Percentiles rank a stretch among this genome's conserved stretches.
Conservation (phyloP, 768 basidiomycete species). For the Coprinellus aureogranulatus region DNA sequence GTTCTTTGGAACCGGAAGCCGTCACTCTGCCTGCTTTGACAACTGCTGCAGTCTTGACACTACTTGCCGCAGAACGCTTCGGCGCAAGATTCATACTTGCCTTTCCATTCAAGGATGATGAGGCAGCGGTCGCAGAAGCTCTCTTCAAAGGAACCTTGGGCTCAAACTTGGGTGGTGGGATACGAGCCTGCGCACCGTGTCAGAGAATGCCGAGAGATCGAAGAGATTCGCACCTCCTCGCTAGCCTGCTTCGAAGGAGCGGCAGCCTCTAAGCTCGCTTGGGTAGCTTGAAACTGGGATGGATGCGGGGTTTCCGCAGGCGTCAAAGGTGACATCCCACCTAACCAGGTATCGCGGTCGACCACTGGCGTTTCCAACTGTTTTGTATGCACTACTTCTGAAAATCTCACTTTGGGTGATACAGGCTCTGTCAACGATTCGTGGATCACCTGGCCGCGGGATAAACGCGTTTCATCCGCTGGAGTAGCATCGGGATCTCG, state of each 20-base stretch:
- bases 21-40: too few relatives aligned
- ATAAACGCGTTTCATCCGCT: too few relatives aligned
- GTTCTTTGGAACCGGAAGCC: too few relatives aligned
- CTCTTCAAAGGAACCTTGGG: too few relatives aligned
- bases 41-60: too few relatives aligned
- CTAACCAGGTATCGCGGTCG: neutral
- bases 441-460: neutral
- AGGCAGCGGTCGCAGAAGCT: too few relatives aligned
- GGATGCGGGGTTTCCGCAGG: slow-evolving; percentile 49
- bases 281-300: slow-evolving; percentile 7
- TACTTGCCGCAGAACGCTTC: too few relatives aligned
- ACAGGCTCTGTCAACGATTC: slow-evolving; percentile 17
- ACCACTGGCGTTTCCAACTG: neutral
- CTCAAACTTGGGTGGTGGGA: too few relatives aligned
- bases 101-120: too few relatives aligned
- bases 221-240: neutral
- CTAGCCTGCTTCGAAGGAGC: neutral
- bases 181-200: too few relatives aligned
- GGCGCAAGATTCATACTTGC: too few relatives aligned
- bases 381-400: slow-evolving; percentile 18
- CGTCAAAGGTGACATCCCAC: slow-evolving; percentile 37
- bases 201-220: too few relatives aligned
- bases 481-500: neutral
- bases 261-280: neutral
- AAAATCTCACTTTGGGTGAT: slow-evolving; percentile 7